phyloP scores from a whole-genome alignment of 164 flowering plant genomes.

The Vitis vinifera region DNA sequence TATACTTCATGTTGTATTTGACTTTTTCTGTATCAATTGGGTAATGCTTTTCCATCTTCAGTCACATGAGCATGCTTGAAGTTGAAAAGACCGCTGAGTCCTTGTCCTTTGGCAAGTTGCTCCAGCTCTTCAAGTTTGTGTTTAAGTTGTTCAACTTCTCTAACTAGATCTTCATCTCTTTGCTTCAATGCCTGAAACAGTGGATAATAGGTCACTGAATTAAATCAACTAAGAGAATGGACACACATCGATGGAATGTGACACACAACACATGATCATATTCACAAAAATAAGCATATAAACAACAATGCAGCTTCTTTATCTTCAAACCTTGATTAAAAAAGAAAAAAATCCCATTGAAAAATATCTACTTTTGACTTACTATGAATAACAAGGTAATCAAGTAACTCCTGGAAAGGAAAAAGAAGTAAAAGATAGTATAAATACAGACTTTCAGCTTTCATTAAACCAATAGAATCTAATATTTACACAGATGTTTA shows the following conservation, averaged over 20 bases:
- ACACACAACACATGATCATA: too few relatives aligned
- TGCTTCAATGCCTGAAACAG: slow-evolving; percentile 39
- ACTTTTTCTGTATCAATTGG: slow-evolving; percentile 8
- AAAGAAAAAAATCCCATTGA: not conserved
- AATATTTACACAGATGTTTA: not conserved
- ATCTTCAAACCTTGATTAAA: not conserved
- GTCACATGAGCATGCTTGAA: slow-evolving; percentile 28
- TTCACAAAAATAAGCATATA: not conserved
- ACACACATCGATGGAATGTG: too few relatives aligned
- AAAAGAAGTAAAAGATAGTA: not conserved
- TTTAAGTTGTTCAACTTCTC: slow-evolving; percentile 40
- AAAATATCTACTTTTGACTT: not conserved
- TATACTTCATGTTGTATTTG: not conserved
- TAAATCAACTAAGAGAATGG: too few relatives aligned
- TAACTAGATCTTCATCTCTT: slow-evolving; percentile 43
- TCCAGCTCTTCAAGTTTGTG: slow-evolving; percentile 39
- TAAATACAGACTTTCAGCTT: not conserved
- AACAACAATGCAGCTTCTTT: not conserved
- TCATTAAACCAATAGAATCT: not conserved
- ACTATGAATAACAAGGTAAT: not conserved
- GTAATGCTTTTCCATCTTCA: slow-evolving; percentile 24
- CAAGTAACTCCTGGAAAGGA: not conserved
- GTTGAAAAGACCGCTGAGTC: slow-evolving; percentile 48
- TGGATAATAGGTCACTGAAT: not conserved
- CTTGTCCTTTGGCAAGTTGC: slow-evolving; percentile 42